Conservation (phyloP, 164 flowering plant genomes). For the Aristolochia californica region DNA sequence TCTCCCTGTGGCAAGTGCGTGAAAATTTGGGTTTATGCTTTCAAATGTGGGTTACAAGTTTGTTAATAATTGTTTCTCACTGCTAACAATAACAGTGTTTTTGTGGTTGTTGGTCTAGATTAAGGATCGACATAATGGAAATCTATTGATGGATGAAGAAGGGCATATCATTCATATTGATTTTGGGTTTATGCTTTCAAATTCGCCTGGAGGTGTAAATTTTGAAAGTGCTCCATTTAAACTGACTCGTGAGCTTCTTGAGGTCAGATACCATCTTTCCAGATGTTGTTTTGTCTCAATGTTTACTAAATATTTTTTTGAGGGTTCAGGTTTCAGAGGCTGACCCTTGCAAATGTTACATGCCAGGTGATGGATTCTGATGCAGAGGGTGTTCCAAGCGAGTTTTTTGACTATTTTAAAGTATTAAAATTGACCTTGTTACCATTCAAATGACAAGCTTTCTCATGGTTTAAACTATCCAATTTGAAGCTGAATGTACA, state of each 20-base stretch:
- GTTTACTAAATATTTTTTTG: neutral
- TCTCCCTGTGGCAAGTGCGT: too few species aligned
- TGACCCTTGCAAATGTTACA: neutral
- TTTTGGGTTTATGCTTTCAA: slow-evolving; percentile 98
- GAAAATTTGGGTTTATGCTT: too few species aligned
- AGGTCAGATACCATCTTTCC: slow-evolving; percentile 38
- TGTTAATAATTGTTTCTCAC: too few species aligned
- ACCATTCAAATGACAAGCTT: neutral
- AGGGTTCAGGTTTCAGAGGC: too few species aligned
- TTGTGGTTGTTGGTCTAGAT: slow-evolving; percentile 32
- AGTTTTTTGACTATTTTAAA: slow-evolving; percentile 96
- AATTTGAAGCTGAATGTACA: neutral
- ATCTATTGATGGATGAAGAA: slow-evolving; percentile 95
- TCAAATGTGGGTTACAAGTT: too few species aligned
- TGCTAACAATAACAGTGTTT: neutral
- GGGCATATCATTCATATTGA: slow-evolving; percentile 99
- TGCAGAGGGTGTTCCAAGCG: slow-evolving; percentile 99
- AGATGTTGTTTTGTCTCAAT: neutral
- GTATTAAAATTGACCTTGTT: slow-evolving; percentile 19
- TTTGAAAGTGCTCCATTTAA: slow-evolving; percentile 99
- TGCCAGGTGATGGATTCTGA: slow-evolving; percentile 99
- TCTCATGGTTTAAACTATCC: neutral
- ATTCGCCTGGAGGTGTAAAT: slow-evolving; percentile 99
- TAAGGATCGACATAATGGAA: slow-evolving; percentile 98
- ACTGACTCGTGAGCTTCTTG: slow-evolving; percentile 98